These are phyloP conservation scores for Anethum foeniculum DNA, from an alignment of 140 eudicot genomes.

Conservation along the genomic window DNA sequence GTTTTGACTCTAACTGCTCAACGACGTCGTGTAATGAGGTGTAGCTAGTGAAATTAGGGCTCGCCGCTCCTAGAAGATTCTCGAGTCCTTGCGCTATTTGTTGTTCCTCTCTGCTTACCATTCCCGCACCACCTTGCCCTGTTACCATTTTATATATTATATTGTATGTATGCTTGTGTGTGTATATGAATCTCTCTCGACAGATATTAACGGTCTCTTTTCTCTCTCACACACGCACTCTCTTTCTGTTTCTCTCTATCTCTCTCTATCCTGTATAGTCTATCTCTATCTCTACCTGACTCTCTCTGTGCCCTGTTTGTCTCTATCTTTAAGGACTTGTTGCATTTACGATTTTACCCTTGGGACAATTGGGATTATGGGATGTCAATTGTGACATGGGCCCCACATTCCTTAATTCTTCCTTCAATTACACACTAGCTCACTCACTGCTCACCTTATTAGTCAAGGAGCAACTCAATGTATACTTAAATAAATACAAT, in stretches of 20 bases:
- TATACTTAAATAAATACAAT: no score
- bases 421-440: no score
- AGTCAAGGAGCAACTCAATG: no score
- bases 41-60: not conserved
- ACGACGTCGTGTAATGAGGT: conserved; percentile 36
- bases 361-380: no score
- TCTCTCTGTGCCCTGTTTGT: conserved; percentile 1
- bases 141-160: not conserved
- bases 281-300: conserved; percentile 11
- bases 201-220: conserved; percentile 12
- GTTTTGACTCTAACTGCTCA: conserved; percentile 29
- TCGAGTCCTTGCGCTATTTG: conserved; percentile 35
- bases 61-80: not conserved
- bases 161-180: no score
- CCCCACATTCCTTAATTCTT: no score
- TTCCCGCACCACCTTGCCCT: not conserved
- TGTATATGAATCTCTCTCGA: not conserved
- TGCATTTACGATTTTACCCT: not conserved
- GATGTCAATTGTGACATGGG: no score
- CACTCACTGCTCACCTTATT: no score
- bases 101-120: conserved; percentile 24
- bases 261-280: not conserved
- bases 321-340: not conserved
- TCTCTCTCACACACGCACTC: not conserved
- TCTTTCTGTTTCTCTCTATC: not conserved